These are phyloP conservation scores for Ambrosiella xylebori DNA, from an alignment of 2,329 filamentous ascomycete genomes.

Conservation along the genomic window DNA sequence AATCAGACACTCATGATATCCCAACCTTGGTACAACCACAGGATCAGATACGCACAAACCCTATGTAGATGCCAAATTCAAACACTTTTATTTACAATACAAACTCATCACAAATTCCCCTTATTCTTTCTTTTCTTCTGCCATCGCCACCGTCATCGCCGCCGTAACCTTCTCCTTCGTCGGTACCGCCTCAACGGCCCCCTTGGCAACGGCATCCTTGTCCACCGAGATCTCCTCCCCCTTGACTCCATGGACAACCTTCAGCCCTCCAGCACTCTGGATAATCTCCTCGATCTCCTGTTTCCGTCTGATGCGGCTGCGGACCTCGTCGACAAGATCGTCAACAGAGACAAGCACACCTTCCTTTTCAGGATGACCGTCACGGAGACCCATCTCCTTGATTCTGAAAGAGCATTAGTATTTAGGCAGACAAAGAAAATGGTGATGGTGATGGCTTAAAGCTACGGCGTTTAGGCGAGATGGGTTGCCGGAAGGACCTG, in stretches of 20 bases:
- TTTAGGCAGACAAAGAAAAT: background rate
- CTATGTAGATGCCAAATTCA: background rate
- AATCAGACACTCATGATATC: too few relatives aligned
- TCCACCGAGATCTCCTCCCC: slow-evolving; percentile 15
- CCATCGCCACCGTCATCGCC: background rate
- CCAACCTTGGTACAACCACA: too few relatives aligned
- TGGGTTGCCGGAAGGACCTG: background rate
- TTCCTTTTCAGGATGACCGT: slow-evolving; percentile 80
- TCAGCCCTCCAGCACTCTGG: slow-evolving; percentile 27
- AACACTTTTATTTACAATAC: background rate
- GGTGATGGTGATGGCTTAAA: background rate
- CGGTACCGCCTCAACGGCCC: background rate
- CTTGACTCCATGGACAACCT: slow-evolving; percentile 30
- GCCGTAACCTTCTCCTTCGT: background rate
- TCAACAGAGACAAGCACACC: slow-evolving; percentile 55
- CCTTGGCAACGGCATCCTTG: background rate
- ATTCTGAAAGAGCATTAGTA: slow-evolving; percentile 24
- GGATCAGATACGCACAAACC: too few relatives aligned
- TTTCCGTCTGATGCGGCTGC: slow-evolving; percentile 26
- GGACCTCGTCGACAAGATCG: slow-evolving; percentile 47
- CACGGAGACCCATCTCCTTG: slow-evolving; percentile 58
- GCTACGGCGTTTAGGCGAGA: background rate
- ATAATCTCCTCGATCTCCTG: slow-evolving; percentile 27
- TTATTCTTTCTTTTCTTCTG: slow-evolving; percentile 2
- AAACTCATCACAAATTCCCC: background rate